These are phyloP conservation scores for Termitomyces sp. DNA, from an alignment of 768 basidiomycete genomes.

Conservation along the genomic window DNA sequence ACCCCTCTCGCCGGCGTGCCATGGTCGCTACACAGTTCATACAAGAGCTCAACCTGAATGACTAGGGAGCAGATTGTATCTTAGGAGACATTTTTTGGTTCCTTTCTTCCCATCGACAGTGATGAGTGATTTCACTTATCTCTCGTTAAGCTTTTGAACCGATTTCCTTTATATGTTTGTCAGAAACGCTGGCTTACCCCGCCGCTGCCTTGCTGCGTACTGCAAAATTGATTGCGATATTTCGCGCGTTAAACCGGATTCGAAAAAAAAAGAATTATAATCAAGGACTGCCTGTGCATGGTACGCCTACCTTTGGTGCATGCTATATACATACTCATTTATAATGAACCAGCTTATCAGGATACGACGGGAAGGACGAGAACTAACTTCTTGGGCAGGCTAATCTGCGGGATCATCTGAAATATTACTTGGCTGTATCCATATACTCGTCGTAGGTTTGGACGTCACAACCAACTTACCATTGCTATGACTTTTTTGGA, in stretches of 20 bases:
- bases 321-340: background rate
- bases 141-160: background rate
- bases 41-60: background rate
- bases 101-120: background rate
- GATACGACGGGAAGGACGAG: background rate
- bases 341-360: background rate
- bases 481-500: background rate
- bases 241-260: conserved; percentile 17
- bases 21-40: background rate
- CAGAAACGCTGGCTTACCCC: conserved; percentile 31
- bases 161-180: conserved; percentile 23
- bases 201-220: conserved; percentile 29
- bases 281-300: background rate
- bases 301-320: background rate
- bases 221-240: conserved; percentile 41
- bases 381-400: background rate
- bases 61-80: background rate
- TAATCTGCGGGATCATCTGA: background rate
- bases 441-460: background rate
- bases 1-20: background rate
- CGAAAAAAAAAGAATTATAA: background rate
- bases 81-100: background rate
- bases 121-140: background rate
- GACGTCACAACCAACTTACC: background rate
- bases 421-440: background rate